Percentiles rank a stretch among this genome's conserved stretches.
Conservation (phyloP, 148 eudicot species). For the Arctostaphylos glauca region DNA sequence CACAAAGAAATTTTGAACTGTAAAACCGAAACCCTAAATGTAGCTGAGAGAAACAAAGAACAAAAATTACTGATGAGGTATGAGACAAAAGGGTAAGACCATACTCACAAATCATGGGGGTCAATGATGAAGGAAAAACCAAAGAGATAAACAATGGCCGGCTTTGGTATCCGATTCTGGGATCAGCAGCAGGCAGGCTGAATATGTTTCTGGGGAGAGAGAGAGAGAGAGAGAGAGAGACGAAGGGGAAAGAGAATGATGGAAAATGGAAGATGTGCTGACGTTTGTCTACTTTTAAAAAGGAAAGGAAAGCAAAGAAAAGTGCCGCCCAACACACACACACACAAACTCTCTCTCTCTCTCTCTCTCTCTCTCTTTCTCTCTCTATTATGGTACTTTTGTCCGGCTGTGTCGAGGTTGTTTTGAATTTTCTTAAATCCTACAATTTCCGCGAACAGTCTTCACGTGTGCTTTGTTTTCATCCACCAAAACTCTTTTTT, state of each 20-base stretch:
- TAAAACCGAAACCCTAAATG: conserved; percentile 26
- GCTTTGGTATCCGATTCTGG: conserved; percentile 21
- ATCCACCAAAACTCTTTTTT: too few relatives aligned
- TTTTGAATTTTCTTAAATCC: neutral
- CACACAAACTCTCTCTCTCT: neutral
- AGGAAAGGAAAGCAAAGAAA: conserved; percentile 8
- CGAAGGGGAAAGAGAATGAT: neutral
- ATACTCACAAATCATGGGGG: conserved; percentile 59
- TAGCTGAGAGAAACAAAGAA: neutral
- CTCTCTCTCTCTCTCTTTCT: neutral
- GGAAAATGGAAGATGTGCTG: neutral
- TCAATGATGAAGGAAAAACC: conserved; percentile 15
- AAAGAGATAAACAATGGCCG: conserved; percentile 13
- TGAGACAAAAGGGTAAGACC: conserved; percentile 14
- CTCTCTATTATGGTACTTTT: too few relatives aligned
- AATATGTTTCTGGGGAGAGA: conserved; percentile 17
- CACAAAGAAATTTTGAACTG: conserved; percentile 8
- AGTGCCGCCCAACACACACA: conserved; percentile 21
- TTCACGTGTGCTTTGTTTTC: too few relatives aligned
- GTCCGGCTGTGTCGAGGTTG: neutral
- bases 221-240: conserved; percentile 21
- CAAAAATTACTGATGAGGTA: conserved; percentile 5
- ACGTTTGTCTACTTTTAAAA: conserved; percentile 25
- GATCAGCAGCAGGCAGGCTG: conserved; percentile 23
- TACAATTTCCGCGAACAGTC: too few relatives aligned